Conservation (phyloP, 176 grass and related monocot genomes). For the Avena insularis region DNA sequence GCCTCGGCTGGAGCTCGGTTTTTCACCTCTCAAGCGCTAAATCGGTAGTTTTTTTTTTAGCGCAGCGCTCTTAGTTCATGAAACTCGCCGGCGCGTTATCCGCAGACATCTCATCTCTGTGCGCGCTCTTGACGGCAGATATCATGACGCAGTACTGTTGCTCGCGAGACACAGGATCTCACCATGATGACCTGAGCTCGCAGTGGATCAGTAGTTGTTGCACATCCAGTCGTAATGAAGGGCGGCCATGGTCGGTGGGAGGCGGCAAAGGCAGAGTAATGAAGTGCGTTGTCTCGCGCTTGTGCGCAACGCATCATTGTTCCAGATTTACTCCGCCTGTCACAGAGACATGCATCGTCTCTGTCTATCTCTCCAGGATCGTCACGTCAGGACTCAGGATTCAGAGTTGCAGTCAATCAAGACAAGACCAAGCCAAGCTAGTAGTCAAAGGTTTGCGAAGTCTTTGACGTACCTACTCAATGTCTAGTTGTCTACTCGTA, state of each 20-base stretch:
- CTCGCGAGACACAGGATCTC: constrained; percentile 15
- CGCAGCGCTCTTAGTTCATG: not conserved
- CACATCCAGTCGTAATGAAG: constrained; percentile 43
- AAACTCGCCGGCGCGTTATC: not conserved
- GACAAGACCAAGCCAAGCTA: not conserved
- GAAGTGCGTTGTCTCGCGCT: no score
- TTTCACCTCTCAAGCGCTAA: no score
- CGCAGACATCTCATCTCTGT: not conserved
- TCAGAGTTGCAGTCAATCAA: not conserved
- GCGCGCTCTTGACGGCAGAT: not conserved
- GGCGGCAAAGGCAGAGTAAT: constrained; percentile 4
- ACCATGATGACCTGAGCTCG: constrained; percentile 46
- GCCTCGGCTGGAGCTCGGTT: no score
- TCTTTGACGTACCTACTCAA: not conserved
- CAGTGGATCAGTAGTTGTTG: not conserved
- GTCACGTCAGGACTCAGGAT: not conserved
- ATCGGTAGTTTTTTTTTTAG: no score
- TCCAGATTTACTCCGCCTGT: constrained; percentile 34
- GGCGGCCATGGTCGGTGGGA: constrained; percentile 31
- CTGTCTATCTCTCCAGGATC: not conserved
- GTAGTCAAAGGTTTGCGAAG: not conserved
- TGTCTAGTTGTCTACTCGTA: not conserved
- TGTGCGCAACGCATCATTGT: constrained; percentile 23
- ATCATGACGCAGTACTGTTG: not conserved
- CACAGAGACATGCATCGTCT: constrained; percentile 12